These are phyloP conservation scores for Coemansia sp. DNA, from an alignment of 192 early-diverging fungal genomes.

Conservation along the genomic window DNA sequence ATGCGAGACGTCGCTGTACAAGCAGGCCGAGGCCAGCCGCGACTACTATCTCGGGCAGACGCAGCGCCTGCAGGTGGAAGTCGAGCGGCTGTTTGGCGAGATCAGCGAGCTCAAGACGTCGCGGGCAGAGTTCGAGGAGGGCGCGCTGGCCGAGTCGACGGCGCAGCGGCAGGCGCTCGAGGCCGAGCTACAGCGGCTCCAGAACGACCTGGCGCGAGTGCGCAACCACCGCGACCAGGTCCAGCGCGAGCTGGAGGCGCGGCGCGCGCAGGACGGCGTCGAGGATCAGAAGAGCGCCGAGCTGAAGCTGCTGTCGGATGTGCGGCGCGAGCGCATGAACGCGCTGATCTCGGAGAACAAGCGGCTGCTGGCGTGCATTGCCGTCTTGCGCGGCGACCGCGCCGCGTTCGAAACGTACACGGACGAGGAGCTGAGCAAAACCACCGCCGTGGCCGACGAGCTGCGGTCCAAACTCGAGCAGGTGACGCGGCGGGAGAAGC, in stretches of 20 bases:
- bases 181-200: constrained; percentile 52
- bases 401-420: constrained; percentile 53
- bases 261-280: constrained; percentile 39
- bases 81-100: constrained; percentile 42
- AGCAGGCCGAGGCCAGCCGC: constrained; percentile 42
- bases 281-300: constrained; percentile 49
- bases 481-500: constrained; percentile 46
- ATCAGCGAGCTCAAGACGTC: constrained; percentile 38
- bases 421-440: constrained; percentile 50
- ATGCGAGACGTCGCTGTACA: constrained; percentile 52
- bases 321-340: constrained; percentile 56
- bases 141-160: constrained; percentile 30
- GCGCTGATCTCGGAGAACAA: constrained; percentile 57
- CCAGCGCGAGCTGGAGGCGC: constrained; percentile 48
- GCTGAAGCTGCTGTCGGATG: constrained; percentile 49
- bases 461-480: constrained; percentile 49
- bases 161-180: constrained; percentile 50
- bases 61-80: constrained; percentile 47
- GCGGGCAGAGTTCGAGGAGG: constrained; percentile 42
- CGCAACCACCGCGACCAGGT: constrained; percentile 54
- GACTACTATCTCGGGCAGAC: constrained; percentile 48
- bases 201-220: constrained; percentile 54
- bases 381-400: constrained; percentile 52
- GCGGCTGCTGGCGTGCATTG: constrained; percentile 51
- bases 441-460: constrained; percentile 49